Evolutionary conservation across 108 stramenopile species (phyloP), one percentile per base, ranked within the genome.

Genomic region (Nitzschia palea): DNA sequence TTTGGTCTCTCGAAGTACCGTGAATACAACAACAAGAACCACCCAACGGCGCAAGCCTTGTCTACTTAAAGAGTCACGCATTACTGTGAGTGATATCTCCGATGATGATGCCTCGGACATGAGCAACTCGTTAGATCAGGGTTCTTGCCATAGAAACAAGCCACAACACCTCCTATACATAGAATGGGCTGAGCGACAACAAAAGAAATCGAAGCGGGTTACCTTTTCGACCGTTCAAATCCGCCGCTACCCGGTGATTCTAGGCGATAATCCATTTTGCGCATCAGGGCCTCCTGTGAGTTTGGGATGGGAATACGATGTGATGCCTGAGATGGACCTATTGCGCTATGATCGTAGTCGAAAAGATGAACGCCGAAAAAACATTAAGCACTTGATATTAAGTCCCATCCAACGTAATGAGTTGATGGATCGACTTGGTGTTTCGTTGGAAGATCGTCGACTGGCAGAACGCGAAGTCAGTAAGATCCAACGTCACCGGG

Each of bases 251-350:
- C 52, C 71, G 0, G 62, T 79, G 30, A 77, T 68, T 23, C 63
- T 85, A 10, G 84, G 84, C 4, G 80, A 80, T 51, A 68, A 85
- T 42, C 84, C 84, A 12, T 33, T 42, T 32, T 52, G 54, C 34
- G 4, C 33, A 5, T 45, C 44, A 20, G 84, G 84, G 3, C 71
- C 81, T 15, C 80, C 84, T 20, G 30, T 85, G 1, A 57, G 71
- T 9, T 34, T 85, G 5, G 52, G 33, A 17, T 85, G 84, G 84
- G 65, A 79, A 3, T 76, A 79, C 32, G 43, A 47, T 15, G 55
- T 61, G 18, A 31, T 60, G 17, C 31, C 45, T 9, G 29, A 44
- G 25, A 44, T 71, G 9, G 28, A 62, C 45, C 23, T 80, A 15
- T 45, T 67, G 5, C 74, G 69, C 30, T 82, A 62, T 45, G 81